Percentiles rank a stretch among this genome's conserved stretches.
Conservation (phyloP, 305 asterid genomes). For the Fraxinus dipetala region DNA sequence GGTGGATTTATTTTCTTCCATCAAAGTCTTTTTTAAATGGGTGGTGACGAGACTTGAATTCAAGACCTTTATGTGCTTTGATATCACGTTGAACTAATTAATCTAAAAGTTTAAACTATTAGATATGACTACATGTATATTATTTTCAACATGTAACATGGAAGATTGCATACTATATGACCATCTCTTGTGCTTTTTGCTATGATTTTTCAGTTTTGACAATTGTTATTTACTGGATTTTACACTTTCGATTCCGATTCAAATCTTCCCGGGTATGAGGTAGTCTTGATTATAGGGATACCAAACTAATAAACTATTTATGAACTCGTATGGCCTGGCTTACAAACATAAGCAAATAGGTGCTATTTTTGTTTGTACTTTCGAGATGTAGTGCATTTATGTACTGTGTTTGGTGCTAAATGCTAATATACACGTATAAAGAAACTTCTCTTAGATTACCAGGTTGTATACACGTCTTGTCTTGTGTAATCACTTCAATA, state of each 20-base stretch:
- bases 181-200: constrained; percentile 3
- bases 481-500: not conserved
- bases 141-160: not conserved
- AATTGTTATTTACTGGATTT: constrained; percentile 2
- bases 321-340: not conserved
- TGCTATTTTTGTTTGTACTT: not conserved
- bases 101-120: too few relatives aligned
- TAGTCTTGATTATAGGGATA: not conserved
- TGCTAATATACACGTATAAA: not conserved
- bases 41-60: not conserved
- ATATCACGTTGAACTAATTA: too few relatives aligned
- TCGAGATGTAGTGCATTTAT: not conserved
- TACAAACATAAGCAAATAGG: not conserved
- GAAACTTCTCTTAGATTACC: not conserved
- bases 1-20: not conserved
- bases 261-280: not conserved
- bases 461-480: not conserved
- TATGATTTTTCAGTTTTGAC: constrained; percentile 1
- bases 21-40: too few relatives aligned
- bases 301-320: not conserved
- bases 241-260: not conserved
- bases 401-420: not conserved
- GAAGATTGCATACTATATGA: constrained; percentile 7
- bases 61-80: not conserved
- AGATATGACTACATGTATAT: not conserved